Evolutionary conservation across 257 asterid species (phyloP), one percentile per base, ranked within the genome.

Genomic region (Gynochthodes officinalis): DNA sequence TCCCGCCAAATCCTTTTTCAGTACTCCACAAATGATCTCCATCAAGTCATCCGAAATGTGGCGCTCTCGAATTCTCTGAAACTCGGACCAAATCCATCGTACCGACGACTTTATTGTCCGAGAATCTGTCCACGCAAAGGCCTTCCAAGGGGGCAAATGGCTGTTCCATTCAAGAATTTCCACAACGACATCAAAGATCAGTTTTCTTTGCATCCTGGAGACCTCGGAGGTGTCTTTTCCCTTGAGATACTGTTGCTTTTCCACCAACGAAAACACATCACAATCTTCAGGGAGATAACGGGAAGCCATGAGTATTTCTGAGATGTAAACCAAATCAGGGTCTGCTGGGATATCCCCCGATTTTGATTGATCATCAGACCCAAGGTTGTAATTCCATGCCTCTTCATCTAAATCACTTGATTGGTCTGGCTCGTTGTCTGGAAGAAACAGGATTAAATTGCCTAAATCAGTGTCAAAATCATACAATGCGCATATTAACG

Each of bases 111-210:
- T 78, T 18, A 76, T 37, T 7, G 55, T 64, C 4, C 5, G 42
- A 11, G 65, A 54, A 44, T 78, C 75, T 10, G 85, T 73, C 81
- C 80, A 76, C 2, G 81, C 73, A 60, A 72, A 70, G 18, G 75
- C 83, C 80, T 87, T 89, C 99, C 98, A 91, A 0, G 97, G 97
- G 13, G 99, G 98, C 69, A 94, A 61, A 37, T 75, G 82, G 75
- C 79, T 82, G 70, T 83, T 86, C 40, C 93, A 44, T 64, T 89
- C 82, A n/a, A 94, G 84, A 27, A 94, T 89, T 73, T 90, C 99
- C 1, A 74, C 82, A 58, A 83, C 73, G 2, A 89, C 82, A 71
- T 94, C 96, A 39, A 89, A 94, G 16, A 87, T 80, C 32, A 94
- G 83, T 82, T 79, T 89, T 77, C 99, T 76, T 49, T 80, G 83